Percentiles rank a stretch among this genome's conserved stretches.
Evolutionary conservation across 768 basidiomycete genomes (phyloP).

Genomic region (Neoboletus magnificus): DNA sequence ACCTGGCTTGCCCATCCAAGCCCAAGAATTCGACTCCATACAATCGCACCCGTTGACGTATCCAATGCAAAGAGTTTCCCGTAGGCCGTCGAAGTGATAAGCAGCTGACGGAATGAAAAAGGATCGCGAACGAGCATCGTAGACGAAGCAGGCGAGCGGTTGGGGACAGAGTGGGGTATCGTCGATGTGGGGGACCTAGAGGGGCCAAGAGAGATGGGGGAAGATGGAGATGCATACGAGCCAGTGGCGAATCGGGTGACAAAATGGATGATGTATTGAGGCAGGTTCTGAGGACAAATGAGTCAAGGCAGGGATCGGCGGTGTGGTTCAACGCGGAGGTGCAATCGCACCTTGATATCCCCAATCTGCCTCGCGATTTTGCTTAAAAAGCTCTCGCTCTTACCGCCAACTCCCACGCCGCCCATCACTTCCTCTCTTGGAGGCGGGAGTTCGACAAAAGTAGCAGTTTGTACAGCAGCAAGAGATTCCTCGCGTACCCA

Average conservation of each 20-base stretch:
- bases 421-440: conserved; percentile 23
- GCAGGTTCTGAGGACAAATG: conserved; percentile 53
- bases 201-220: conserved; percentile 26
- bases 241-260: conserved; percentile 68
- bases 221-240: conserved; percentile 51
- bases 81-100: conserved; percentile 64
- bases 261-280: conserved; percentile 65
- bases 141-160: conserved; percentile 29
- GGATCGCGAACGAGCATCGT: conserved; percentile 59
- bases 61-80: conserved; percentile 85
- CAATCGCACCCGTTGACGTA: conserved; percentile 66
- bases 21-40: conserved; percentile 81
- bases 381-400: conserved; percentile 44
- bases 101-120: conserved; percentile 85
- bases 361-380: conserved; percentile 55
- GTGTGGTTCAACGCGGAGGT: neutral
- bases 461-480: conserved; percentile 56
- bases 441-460: conserved; percentile 80
- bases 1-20: conserved; percentile 61
- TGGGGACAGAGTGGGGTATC: conserved; percentile 19
- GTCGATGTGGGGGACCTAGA: conserved; percentile 1
- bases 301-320: neutral
- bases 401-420: neutral
- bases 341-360: conserved; percentile 50
- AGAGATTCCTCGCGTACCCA: conserved; percentile 87